Conservation (phyloP, 1,139 yeast genomes). For the Meyerozyma smithsonii region DNA sequence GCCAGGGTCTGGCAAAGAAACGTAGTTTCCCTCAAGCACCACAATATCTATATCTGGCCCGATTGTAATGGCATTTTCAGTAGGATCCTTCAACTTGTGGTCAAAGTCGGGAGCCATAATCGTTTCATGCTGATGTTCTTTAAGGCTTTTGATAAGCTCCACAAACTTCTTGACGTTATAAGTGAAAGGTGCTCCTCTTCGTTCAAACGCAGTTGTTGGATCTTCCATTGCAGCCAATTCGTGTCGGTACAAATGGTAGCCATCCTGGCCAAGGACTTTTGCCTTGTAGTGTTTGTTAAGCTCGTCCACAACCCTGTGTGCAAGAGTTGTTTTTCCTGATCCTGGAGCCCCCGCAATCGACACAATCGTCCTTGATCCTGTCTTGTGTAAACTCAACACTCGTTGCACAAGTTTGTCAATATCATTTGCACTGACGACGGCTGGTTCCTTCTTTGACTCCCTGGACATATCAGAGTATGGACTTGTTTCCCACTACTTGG, state of each 20-base stretch:
- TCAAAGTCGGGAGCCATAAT: constrained; percentile 14
- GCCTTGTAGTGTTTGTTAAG: constrained; percentile 17
- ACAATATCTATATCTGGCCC: constrained; percentile 11
- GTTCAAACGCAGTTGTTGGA: constrained; percentile 12
- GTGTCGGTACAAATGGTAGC: constrained; percentile 15
- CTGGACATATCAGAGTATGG: background rate
- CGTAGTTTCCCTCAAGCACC: constrained; percentile 17
- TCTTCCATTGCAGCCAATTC: constrained; percentile 12
- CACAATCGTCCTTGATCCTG: constrained; percentile 7
- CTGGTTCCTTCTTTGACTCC: background rate
- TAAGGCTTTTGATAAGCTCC: constrained; percentile 9
- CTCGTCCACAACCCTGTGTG: constrained; percentile 10
- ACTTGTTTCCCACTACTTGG: background rate
- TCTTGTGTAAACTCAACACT: background rate
- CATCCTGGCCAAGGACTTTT: constrained; percentile 29
- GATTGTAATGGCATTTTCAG: constrained; percentile 13
- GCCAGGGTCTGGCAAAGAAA: constrained; percentile 12
- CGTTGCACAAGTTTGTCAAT: background rate
- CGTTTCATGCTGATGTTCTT: constrained; percentile 5
- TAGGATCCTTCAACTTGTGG: constrained; percentile 16
- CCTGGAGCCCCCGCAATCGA: constrained; percentile 23
- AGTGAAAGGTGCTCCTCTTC: constrained; percentile 21
- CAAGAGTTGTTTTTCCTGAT: constrained; percentile 22
- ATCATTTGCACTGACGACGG: background rate
- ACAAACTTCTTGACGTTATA: constrained; percentile 12